Conservation (phyloP, 805 yeast species). For the Ogataea trehaloabstinens region DNA sequence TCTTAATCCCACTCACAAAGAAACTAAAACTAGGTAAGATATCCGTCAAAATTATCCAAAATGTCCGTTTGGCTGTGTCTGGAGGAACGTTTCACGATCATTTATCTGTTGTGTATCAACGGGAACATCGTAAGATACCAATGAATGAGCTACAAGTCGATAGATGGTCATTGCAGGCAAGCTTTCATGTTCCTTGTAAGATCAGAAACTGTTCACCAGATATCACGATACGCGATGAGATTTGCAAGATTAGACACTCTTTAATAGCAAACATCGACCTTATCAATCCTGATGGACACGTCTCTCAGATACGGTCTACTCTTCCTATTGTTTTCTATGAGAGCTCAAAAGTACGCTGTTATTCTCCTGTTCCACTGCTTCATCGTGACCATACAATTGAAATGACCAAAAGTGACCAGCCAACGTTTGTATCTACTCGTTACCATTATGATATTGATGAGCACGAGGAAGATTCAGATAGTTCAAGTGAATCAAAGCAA, state of each 20-base stretch:
- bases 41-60: constrained; percentile 34
- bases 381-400: neutral
- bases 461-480: neutral
- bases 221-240: constrained; percentile 38
- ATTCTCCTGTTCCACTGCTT: constrained; percentile 6
- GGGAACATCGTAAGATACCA: constrained; percentile 35
- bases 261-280: constrained; percentile 43
- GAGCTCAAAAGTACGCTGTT: constrained; percentile 33
- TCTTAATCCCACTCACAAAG: constrained; percentile 47
- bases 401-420: neutral
- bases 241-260: constrained; percentile 45
- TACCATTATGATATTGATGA: neutral
- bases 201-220: constrained; percentile 43
- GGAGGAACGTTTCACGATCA: constrained; percentile 23
- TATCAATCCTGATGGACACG: constrained; percentile 48
- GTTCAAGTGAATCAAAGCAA: neutral
- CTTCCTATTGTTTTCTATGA: constrained; percentile 45
- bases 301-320: constrained; percentile 51
- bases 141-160: constrained; percentile 37
- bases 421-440: neutral
- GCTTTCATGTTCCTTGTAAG: constrained; percentile 38
- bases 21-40: constrained; percentile 39
- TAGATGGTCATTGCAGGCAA: constrained; percentile 45
- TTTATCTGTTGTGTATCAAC: constrained; percentile 32
- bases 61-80: constrained; percentile 21